A percentile compares a stretch with the other conserved stretches of the same genome.
Conservation (phyloP, 2,329 filamentous ascomycete species). For the Trichoderma gracile region DNA sequence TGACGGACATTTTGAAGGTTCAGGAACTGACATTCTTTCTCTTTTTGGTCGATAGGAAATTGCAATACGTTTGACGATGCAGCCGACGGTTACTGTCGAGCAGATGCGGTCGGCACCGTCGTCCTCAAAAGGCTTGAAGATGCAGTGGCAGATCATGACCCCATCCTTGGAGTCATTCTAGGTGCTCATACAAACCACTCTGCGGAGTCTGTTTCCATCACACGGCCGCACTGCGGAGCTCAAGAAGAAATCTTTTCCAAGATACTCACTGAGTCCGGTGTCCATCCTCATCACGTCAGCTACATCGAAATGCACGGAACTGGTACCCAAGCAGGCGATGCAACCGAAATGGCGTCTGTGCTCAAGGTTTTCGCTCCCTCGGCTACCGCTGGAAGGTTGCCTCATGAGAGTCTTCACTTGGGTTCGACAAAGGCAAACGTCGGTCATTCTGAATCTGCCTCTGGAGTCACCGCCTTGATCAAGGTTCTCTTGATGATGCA, state of each 20-base stretch:
- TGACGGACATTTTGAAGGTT: no score
- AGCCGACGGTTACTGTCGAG: constrained; percentile 81
- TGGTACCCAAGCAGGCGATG: constrained; percentile 84
- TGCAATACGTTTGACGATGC: constrained; percentile 77
- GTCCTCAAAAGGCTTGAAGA: constrained; percentile 80
- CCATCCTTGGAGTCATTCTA: constrained; percentile 70
- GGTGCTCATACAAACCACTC: constrained; percentile 71
- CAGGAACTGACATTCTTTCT: neutral
- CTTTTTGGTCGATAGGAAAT: constrained; percentile 32
- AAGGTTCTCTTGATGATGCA: constrained; percentile 67
- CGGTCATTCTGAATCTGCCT: constrained; percentile 64
- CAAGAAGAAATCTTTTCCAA: constrained; percentile 43
- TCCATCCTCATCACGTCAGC: constrained; percentile 74
- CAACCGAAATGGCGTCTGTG: constrained; percentile 79
- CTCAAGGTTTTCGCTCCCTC: constrained; percentile 55
- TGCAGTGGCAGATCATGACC: constrained; percentile 75
- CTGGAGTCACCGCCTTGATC: constrained; percentile 61
- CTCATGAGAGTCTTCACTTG: constrained; percentile 5
- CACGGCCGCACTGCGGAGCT: constrained; percentile 47
- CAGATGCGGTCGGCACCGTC: constrained; percentile 72
- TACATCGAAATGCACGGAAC: constrained; percentile 94
- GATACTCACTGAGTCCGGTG: constrained; percentile 63
- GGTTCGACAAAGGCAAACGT: constrained; percentile 58
- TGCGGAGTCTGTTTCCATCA: constrained; percentile 69
- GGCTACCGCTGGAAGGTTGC: constrained; percentile 51